Base-by-base conservation (phyloP, 129 eudicot species). In the Chrysanthemum makinoi region DNA sequence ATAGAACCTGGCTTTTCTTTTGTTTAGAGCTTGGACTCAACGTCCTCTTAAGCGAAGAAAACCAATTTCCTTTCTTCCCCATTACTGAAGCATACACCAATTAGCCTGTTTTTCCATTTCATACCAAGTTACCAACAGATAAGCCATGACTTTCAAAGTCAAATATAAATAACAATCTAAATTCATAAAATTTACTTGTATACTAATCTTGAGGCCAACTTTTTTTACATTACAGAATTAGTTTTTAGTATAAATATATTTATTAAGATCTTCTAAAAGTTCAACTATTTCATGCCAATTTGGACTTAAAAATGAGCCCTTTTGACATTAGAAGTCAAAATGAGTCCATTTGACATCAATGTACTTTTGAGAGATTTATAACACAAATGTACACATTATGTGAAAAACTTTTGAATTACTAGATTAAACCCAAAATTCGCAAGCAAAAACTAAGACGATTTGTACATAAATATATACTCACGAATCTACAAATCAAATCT, bases 51-150 rank as follows among this genome's bases (percentile, higher is more conserved):
- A 93, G 72, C 11, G 96, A 90, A 72, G 87, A 84, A 73, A 92
- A 82, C 96, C 96, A 89, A 70, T 80, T 83, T 60, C 88, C 91
- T 81, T 87, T 92, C 86, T 80, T 85, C 77, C 86, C 91, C 98
- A 86, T 92, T 56, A 69, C 70, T 61, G 28, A 67, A 80, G 76
- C 90, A 86, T 86, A 72, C 84, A 80, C 53, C 77, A 62, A 68
- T 65, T 59, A 48, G 35, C 71, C 75, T 76, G 57, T 51, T 60
- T 56, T 56, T 75, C n/a, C 62, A 69, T 75, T 48, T 67, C 68
- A 57, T 17, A 58, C 39, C 20, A 68, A 47, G 62, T 44, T 5
- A 35, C 44, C 44, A 35, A 35, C 44, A 35, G 44, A 47, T 59
- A 53, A 3, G 61, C 75, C 51, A 58, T 68, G 69, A 76, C 75